Evolutionary conservation across 495 filamentous ascomycete species (phyloP).

Genomic region (Podospora anserina): DNA sequence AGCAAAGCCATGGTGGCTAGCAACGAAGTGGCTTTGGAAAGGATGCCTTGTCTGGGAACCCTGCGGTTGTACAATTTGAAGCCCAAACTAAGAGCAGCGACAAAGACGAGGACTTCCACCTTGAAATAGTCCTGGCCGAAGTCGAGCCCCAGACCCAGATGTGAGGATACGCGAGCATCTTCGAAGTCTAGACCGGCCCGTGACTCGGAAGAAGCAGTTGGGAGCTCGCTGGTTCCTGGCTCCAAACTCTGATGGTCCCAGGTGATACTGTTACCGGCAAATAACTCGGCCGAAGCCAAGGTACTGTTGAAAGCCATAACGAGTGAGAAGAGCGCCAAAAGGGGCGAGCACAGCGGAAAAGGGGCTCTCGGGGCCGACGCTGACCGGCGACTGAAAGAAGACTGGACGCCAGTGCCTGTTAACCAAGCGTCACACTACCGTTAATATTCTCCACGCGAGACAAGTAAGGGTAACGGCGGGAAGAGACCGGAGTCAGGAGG

Average conservation of each 20-base stretch:
- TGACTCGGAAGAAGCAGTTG: constrained; percentile 8
- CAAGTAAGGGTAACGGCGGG: not conserved
- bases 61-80: not conserved
- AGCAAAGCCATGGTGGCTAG: constrained; percentile 26
- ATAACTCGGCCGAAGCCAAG: not conserved
- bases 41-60: not conserved
- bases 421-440: constrained; percentile 7
- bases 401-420: not conserved
- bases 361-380: constrained; percentile 3
- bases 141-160: not conserved
- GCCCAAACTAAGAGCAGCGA: constrained; percentile 1
- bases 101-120: constrained; percentile 3
- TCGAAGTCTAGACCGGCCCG: not conserved
- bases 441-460: not conserved
- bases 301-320: not conserved
- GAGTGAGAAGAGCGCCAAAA: constrained; percentile 9
- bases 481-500: not conserved
- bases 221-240: not conserved
- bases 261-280: constrained; percentile 1
- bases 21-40: not conserved
- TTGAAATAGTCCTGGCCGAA: constrained; percentile 1
- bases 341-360: not conserved
- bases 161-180: not conserved
- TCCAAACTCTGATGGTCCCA: not conserved
- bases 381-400: not conserved